phyloP scores from a whole-genome alignment of 148 eudicot genomes.

The Amaranthus palmeri region DNA sequence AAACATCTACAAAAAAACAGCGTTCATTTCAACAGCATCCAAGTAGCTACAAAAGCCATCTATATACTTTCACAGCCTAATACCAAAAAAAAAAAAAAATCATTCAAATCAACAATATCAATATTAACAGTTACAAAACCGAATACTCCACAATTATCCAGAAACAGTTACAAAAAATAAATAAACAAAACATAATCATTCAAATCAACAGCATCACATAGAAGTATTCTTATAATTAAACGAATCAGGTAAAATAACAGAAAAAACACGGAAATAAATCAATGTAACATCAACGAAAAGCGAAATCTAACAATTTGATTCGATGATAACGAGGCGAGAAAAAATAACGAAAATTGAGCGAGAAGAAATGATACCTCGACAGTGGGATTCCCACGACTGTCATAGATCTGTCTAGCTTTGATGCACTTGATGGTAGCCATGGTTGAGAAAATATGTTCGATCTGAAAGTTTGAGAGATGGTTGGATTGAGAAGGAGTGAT shows the following conservation, averaged over 20 bases:
- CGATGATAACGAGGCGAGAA: conserved; percentile 16
- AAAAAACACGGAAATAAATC: not conserved
- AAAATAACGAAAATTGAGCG: not conserved
- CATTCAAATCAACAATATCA: not conserved
- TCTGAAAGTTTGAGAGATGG: not conserved
- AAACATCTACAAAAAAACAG: not conserved
- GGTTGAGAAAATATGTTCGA: not conserved
- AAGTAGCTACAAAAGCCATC: no score
- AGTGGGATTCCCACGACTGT: conserved; percentile 97
- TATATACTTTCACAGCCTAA: not conserved
- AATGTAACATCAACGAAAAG: not conserved
- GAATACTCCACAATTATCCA: no score
- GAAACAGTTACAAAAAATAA: not conserved
- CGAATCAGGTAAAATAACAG: not conserved
- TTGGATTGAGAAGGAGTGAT: not conserved
- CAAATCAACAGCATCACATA: not conserved
- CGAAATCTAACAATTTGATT: not conserved
- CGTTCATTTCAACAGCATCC: no score
- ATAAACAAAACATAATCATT: not conserved
- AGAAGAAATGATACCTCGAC: conserved; percentile 60
- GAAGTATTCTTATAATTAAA: not conserved
- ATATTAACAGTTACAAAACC: not conserved
- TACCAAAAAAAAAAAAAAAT: not conserved
- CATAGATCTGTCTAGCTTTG: conserved; percentile 92
- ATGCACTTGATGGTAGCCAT: conserved; percentile 68